Evolutionary conservation across 2,329 filamentous ascomycete genomes (phyloP).

Genomic region (Alternaria arbusti): DNA sequence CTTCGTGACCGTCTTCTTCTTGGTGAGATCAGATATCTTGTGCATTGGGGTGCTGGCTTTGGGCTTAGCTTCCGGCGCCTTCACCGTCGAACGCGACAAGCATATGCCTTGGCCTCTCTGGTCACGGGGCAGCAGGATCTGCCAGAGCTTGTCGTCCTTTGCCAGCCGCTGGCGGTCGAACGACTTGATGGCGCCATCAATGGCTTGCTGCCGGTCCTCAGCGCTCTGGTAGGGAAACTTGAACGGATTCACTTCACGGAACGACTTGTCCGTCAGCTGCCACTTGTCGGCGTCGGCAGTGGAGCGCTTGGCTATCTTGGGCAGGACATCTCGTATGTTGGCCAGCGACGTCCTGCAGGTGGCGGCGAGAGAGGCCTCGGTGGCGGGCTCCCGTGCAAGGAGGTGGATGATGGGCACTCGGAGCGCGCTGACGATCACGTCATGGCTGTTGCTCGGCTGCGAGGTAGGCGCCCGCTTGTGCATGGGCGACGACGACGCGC

Average conservation of each 20-base stretch:
- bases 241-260: conserved; percentile 68
- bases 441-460: conserved; percentile 44
- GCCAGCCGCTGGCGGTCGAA: conserved; percentile 67
- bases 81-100: conserved; percentile 64
- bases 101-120: conserved; percentile 68
- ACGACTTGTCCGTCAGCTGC: conserved; percentile 63
- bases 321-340: conserved; percentile 41
- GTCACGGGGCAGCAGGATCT: conserved; percentile 64
- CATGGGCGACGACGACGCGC: conserved; percentile 47
- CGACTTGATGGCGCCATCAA: conserved; percentile 67
- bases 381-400: conserved; percentile 54
- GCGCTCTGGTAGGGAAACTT: conserved; percentile 64
- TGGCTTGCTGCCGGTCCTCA: conserved; percentile 64
- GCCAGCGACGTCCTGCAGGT: conserved; percentile 38
- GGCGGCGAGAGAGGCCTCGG: conserved; percentile 39
- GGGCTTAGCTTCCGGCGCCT: conserved; percentile 45
- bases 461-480: conserved; percentile 50
- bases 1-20: conserved; percentile 51
- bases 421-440: conserved; percentile 50
- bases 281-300: conserved; percentile 52
- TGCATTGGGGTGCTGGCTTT: conserved; percentile 45
- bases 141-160: conserved; percentile 67
- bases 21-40: conserved; percentile 49
- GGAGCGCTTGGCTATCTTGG: conserved; percentile 61
- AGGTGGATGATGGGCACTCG: conserved; percentile 57